Base-by-base conservation (phyloP, 352 stramenopile species). In the Phytophthora megakarya region DNA sequence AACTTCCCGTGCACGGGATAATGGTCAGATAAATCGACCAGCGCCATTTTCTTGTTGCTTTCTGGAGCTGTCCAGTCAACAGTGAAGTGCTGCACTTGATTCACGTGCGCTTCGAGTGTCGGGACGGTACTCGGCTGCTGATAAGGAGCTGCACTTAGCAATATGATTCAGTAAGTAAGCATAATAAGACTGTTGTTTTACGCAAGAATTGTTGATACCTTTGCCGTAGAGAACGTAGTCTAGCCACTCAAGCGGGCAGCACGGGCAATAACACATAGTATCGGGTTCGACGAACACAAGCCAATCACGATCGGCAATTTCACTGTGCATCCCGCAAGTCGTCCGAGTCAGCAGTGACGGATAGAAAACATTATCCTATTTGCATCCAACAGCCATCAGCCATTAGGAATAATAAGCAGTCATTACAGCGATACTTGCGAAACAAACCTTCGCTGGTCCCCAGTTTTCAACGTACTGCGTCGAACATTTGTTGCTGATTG, bases 211-310 rank as follows among this genome's bases (percentile, higher is more conserved):
- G 12, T 21, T 32, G 7, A 25, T 30, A 89, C 82, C 65, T 86
- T 87, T 70, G 19, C 76, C 84, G 37, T 87, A 89, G 1, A 95
- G 72, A 25, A 93, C 78, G 64, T 95, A 95, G 72, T 95, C 86
- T 18, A 95, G 62, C 86, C 86, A 95, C 58, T 95, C 86, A 1
- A 86, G 54, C 28, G 86, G 84, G 46, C 86, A 95, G 58, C 86
- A 95, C 0, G 86, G 74, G 42, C 86, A 95, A 47, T 81, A 95
- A 66, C 86, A 95, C 70, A 88, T 85, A 10, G 68, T 74, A 19
- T 80, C 68, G 7, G 60, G 55, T 15, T 78, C 43, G 32, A 78
- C 49, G 33, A 78, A 81, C 22, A 90, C 64, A 22, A 71, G 65
- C 33, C 62, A 47, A 21, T 70, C 60, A 11, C 67, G 45, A 8